Evolutionary conservation across 352 stramenopile species (phyloP), one percentile per base, ranked within the genome.

Genomic region (Pythium aristosporum): DNA sequence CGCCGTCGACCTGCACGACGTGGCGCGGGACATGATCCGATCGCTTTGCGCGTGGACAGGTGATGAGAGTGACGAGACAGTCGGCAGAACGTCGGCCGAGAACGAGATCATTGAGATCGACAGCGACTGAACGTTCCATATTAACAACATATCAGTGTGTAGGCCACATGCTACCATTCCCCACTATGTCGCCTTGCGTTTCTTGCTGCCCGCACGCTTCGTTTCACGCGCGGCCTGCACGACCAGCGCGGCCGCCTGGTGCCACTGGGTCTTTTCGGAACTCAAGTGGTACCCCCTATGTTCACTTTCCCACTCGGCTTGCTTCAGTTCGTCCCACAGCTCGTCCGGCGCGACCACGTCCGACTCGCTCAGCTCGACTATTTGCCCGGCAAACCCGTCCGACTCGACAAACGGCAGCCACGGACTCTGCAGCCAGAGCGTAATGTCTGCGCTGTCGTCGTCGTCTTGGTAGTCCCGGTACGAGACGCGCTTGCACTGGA

Each of bases 1-100:
- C 0, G 32, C 11, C 13, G 61, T 67, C 8, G 43, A 57, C 25
- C 39, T 61, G 53, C 61, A 67, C 52, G 61, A 61, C 44, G 36
- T 52, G 11, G 61, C 51, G 2, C 51, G 58, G 1, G 21, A 57
- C 15, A 51, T 20, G 23, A 41, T 67, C 15, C 61, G 25, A 21
- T 30, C 48, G 25, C 61, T 67, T 25, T 21, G 48, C 6, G 34
- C 23, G 16, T 57, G 51, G 16, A 20, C 54, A 7, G 61, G 61
- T 18, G 50, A 61, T 7, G n/a, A 15, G 23, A 25, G 30, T 23
- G 47, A 41, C 39, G 12, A 10, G 10, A 25, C 44, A 7, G 8
- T 12, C 7, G n/a, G 44, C 25, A 15, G 15, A 11, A 41, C 5
- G 13, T 21, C 6, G 11, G 23, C 16, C 8, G 6, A 6, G 9